Evolutionary conservation across 352 stramenopile species (phyloP), one percentile per base, ranked within the genome.

Genomic region (Phytophthora colocasiae): DNA sequence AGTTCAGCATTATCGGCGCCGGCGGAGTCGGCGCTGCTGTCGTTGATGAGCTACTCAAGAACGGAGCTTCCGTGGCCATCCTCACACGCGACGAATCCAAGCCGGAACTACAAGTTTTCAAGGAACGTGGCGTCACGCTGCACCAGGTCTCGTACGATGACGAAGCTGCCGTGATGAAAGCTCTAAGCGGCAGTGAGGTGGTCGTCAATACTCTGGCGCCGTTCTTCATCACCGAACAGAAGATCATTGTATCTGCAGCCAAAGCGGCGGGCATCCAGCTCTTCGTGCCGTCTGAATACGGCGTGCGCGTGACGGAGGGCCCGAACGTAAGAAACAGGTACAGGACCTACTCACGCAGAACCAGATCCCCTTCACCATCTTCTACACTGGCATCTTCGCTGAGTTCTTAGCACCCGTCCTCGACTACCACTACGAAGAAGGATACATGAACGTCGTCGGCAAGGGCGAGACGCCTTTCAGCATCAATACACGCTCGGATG

Each of bases 231-330:
- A 14, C 29, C 22, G 34, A 52, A 24, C 66, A 69, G 31, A 27
- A 45, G 14, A n/a, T 17, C 22, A 26, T 63, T 3, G 47, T 63
- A 1, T 31, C 15, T 0, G 65, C 51, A 6, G 66, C 59, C 32
- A 73, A 73, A 41, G 47, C 52, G 15, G 66, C 66, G 1, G 53
- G 52, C 32, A 45, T 69, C 22, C 52, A 73, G 54, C 53, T 73
- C 10, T 73, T 73, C 27, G 55, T 73, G 38, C 59, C 66, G 32
- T 34, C 51, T 15, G 64, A 73, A 46, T 57, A 51, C 27, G 57
- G 57, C 36, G 46, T 24, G 19, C 56, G 5, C 41, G 31, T 14
- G 65, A 73, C 11, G 65, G 65, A 36, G 15, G 36, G 36, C 12
- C 38, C 52, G 5, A 59, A 66, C 40, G 17, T 62, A 73, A 73